Percentiles rank a stretch among this genome's conserved stretches.
These are phyloP conservation scores for Pseudoturritis turrita DNA, from an alignment of 345 rosid species.

Conservation along the genomic window DNA sequence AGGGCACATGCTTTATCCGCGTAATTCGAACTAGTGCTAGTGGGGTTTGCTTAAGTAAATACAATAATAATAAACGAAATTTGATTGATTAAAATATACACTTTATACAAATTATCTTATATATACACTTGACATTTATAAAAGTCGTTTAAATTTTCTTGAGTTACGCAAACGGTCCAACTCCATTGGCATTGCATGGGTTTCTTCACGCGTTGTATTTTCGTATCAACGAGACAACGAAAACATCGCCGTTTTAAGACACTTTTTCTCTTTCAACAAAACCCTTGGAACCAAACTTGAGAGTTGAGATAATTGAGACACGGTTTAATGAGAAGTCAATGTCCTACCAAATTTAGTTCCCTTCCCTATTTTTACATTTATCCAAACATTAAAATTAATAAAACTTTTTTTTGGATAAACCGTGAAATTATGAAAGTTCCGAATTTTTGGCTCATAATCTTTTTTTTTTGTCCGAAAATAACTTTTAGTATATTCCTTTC, in stretches of 20 bases:
- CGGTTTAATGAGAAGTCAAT: conserved; percentile 9
- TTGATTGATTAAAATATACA: not conserved
- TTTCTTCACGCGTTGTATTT: conserved; percentile 28
- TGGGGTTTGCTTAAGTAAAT: conserved; percentile 13
- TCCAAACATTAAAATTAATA: not conserved
- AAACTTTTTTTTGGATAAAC: no score
- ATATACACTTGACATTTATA: not conserved
- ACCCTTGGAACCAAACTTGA: not conserved
- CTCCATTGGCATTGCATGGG: conserved; percentile 1
- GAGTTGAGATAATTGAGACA: not conserved
- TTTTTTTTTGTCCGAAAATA: no score
- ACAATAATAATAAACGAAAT: not conserved
- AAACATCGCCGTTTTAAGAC: not conserved
- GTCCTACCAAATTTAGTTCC: not conserved
- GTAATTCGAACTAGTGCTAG: conserved; percentile 17
- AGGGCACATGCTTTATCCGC: conserved; percentile 27
- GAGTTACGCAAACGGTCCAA: conserved; percentile 22
- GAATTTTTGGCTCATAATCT: no score
- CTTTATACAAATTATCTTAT: not conserved
- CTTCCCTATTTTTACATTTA: not conserved
- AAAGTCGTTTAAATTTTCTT: not conserved
- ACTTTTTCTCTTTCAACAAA: no score
- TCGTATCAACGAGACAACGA: not conserved
- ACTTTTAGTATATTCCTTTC: no score
- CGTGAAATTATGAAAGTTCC: no score